Conservation (phyloP, 352 stramenopile species). For the Plasmopara viticola region DNA sequence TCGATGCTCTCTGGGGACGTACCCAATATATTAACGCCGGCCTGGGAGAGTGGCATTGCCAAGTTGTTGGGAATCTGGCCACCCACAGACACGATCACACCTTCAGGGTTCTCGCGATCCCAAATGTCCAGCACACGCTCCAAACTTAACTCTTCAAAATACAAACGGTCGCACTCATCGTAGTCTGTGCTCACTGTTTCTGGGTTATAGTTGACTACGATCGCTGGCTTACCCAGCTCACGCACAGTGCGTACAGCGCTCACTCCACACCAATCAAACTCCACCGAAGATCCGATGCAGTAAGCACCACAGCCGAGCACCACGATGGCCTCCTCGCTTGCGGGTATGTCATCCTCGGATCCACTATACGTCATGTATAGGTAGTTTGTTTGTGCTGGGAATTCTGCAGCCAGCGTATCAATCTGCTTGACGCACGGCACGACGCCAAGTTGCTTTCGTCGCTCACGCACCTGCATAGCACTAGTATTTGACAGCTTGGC, state of each 20-base stretch:
- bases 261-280: conserved; percentile 97
- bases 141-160: conserved; percentile 94
- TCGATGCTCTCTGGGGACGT: conserved; percentile 92
- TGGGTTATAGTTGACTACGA: conserved; percentile 96
- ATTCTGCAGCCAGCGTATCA: conserved; percentile 95
- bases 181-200: conserved; percentile 97
- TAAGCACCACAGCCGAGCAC: conserved; percentile 94
- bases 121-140: conserved; percentile 95
- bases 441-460: conserved; percentile 78
- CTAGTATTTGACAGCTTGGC: conserved; percentile 63
- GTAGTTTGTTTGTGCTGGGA: conserved; percentile 95
- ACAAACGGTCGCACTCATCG: conserved; percentile 95
- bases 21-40: conserved; percentile 78
- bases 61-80: conserved; percentile 97
- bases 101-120: conserved; percentile 75
- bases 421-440: conserved; percentile 94
- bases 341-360: conserved; percentile 51
- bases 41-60: conserved; percentile 86
- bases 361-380: conserved; percentile 97
- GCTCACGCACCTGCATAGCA: conserved; percentile 81
- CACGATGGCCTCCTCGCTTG: conserved; percentile 84
- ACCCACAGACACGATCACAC: conserved; percentile 91
- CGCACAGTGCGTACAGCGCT: conserved; percentile 90
- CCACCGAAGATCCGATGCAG: conserved; percentile 93
- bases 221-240: conserved; percentile 71